Conservation (phyloP, 768 basidiomycete genomes). For the Serpula lacrymans region DNA sequence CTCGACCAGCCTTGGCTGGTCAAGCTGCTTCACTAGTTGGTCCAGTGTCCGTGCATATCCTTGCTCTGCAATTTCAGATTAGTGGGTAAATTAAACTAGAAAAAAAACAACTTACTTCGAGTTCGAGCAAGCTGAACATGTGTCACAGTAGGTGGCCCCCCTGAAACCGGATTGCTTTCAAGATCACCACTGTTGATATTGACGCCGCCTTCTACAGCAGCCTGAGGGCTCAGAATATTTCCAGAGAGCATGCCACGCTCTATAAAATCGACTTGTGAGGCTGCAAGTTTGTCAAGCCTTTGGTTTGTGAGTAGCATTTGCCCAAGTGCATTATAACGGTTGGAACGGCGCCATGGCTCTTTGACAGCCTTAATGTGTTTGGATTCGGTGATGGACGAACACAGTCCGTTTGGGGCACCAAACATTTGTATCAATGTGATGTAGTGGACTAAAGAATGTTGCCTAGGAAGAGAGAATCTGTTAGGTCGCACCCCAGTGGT, state of each 20-base stretch:
- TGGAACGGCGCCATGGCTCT: slow-evolving; percentile 14
- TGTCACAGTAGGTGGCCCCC: no score
- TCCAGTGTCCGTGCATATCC: slow-evolving; percentile 6
- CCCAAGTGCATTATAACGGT: slow-evolving; percentile 9
- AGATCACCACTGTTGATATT: no score
- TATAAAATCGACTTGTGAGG: slow-evolving; percentile 3
- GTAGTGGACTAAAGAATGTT: slow-evolving; percentile 19
- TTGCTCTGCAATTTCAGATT: neutral
- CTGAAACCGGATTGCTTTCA: no score
- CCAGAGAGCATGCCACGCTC: slow-evolving; percentile 8
- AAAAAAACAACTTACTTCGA: no score
- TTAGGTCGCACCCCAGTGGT: slow-evolving; percentile 5
- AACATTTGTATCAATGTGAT: slow-evolving; percentile 9
- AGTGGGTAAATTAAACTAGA: neutral
- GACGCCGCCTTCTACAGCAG: no score
- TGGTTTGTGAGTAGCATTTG: slow-evolving; percentile 15
- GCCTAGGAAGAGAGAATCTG: slow-evolving; percentile 12
- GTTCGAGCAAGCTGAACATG: no score
- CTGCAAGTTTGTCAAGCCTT: slow-evolving; percentile 10
- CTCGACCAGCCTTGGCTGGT: slow-evolving; percentile 10
- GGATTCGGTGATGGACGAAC: slow-evolving; percentile 12
- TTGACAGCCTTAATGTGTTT: slow-evolving; percentile 16
- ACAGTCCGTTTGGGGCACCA: slow-evolving; percentile 20
- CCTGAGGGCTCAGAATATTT: no score
- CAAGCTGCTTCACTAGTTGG: slow-evolving; percentile 10